Conservation (phyloP, 108 stramenopile species). For the Pseudonitzschia multistriata region DNA sequence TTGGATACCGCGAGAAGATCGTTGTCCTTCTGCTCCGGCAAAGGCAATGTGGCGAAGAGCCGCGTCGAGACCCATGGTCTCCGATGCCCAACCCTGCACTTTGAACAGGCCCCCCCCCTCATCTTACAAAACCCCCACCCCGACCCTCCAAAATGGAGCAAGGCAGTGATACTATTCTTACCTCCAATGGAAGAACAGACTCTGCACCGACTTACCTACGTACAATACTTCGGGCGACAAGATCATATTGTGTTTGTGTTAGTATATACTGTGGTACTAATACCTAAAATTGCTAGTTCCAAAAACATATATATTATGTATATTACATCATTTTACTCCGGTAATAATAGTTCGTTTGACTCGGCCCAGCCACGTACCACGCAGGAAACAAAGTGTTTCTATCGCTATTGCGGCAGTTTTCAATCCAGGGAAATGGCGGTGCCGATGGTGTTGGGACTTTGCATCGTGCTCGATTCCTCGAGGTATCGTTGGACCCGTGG, state of each 20-base stretch:
- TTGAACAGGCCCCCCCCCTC: constrained; percentile 41
- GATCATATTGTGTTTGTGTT: no score
- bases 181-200: no score
- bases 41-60: constrained; percentile 37
- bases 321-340: background rate
- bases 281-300: background rate
- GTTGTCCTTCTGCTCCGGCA: constrained; percentile 24
- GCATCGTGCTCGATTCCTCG: background rate
- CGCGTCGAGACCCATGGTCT: constrained; percentile 18
- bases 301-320: background rate
- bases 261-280: no score
- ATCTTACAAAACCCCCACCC: background rate
- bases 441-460: background rate
- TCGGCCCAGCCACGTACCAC: no score
- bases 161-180: no score
- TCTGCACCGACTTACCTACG: no score
- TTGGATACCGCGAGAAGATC: constrained; percentile 44
- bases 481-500: background rate
- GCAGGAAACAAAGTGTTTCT: no score
- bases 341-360: background rate
- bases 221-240: no score
- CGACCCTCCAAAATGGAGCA: background rate
- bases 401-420: background rate
- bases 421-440: constrained; percentile 11
- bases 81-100: constrained; percentile 41